Percentiles rank a stretch among this genome's conserved stretches.
Conservation (phyloP, 1,284 basidiomycete genomes). For the Apiotrichum montevideense region DNA sequence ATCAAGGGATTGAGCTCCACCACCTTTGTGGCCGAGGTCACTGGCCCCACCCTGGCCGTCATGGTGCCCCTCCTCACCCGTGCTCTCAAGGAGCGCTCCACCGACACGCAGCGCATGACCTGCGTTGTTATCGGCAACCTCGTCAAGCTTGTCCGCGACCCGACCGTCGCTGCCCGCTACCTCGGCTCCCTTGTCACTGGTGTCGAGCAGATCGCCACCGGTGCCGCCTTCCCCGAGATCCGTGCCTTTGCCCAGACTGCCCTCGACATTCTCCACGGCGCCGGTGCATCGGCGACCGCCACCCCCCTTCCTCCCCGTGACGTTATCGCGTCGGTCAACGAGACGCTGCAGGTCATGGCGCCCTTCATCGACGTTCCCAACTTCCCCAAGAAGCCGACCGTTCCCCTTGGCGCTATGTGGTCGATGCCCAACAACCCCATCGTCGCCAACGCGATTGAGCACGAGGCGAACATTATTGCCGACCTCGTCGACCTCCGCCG, state of each 20-base stretch:
- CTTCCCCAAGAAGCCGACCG: conserved; percentile 49
- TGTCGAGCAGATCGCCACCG: conserved; percentile 82
- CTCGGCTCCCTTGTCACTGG: conserved; percentile 83
- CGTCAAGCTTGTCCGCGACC: conserved; percentile 94
- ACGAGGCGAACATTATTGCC: conserved; percentile 65
- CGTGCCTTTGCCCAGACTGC: conserved; percentile 82
- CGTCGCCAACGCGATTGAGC: conserved; percentile 54
- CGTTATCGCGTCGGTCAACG: conserved; percentile 57
- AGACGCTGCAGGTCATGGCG: conserved; percentile 56
- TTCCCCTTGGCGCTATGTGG: conserved; percentile 33
- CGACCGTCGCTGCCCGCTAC: conserved; percentile 82
- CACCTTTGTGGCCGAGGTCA: conserved; percentile 97
- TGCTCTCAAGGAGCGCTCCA: conserved; percentile 91
- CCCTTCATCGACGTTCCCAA: conserved; percentile 58
- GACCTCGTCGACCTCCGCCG: conserved; percentile 67
- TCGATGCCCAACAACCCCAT: conserved; percentile 43
- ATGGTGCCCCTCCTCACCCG: conserved; percentile 88
- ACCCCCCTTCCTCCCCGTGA: conserved; percentile 63
- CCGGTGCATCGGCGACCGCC: conserved; percentile 69
- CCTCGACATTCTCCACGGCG: conserved; percentile 65
- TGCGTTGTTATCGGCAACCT: conserved; percentile 95
- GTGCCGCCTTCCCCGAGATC: conserved; percentile 95
- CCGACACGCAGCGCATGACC: conserved; percentile 76
- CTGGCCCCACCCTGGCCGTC: conserved; percentile 89
- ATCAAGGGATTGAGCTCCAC: conserved; percentile 89